Conservation (phyloP, 257 asterid species). For the Fraxinus pennsylvanica region DNA sequence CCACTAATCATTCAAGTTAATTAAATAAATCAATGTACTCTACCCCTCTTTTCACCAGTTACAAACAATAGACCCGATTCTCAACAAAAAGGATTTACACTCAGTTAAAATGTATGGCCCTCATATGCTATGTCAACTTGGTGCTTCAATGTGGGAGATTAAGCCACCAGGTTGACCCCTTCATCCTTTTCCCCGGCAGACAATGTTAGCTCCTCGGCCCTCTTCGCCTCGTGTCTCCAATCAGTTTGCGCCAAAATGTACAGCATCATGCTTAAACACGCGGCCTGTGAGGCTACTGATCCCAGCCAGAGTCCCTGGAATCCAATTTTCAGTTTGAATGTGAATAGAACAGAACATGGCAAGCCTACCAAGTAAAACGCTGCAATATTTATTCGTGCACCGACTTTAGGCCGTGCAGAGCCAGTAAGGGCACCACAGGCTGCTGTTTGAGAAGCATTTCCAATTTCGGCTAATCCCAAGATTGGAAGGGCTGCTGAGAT, state of each 20-base stretch:
- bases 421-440: slow-evolving; percentile 80
- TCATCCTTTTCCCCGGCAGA: slow-evolving; percentile 40
- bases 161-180: slow-evolving; percentile 51
- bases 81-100: background rate
- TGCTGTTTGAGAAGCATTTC: slow-evolving; percentile 80
- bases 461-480: slow-evolving; percentile 68
- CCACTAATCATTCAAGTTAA: background rate
- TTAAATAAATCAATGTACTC: slow-evolving; percentile 1
- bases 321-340: slow-evolving; percentile 55
- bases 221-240: slow-evolving; percentile 70
- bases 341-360: slow-evolving; percentile 63
- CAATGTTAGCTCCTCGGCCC: slow-evolving; percentile 67
- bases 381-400: slow-evolving; percentile 69
- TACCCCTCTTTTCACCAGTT: background rate
- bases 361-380: slow-evolving; percentile 77
- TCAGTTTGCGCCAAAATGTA: slow-evolving; percentile 55
- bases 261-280: slow-evolving; percentile 58
- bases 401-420: slow-evolving; percentile 69
- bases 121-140: background rate
- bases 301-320: slow-evolving; percentile 83
- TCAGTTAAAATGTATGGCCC: background rate
- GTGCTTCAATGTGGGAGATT: background rate
- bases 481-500: slow-evolving; percentile 61
- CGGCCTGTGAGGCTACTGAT: slow-evolving; percentile 62
- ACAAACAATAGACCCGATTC: slow-evolving; percentile 1